These are phyloP conservation scores for Tetrapisispora fleetii DNA, from an alignment of 805 yeast genomes.

Conservation along the genomic window DNA sequence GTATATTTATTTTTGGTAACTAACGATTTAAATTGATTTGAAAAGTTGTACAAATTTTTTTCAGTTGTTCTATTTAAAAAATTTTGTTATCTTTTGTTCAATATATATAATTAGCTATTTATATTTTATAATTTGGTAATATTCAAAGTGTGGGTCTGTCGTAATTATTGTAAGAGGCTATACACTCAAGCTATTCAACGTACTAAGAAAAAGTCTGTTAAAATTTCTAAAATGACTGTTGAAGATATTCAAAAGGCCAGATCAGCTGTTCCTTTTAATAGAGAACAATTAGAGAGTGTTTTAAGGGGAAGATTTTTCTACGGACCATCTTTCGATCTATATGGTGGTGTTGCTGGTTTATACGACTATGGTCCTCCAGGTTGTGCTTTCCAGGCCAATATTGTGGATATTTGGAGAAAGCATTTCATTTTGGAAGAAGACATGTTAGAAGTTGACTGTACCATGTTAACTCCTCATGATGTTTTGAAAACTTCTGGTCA, in stretches of 20 bases:
- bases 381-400: conserved; percentile 93
- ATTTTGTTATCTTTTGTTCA: background rate
- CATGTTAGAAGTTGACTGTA: conserved; percentile 96
- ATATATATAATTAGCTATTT: background rate
- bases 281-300: conserved; percentile 84
- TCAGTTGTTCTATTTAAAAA: no score
- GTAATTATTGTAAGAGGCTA: conserved; percentile 17
- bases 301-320: conserved; percentile 92
- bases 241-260: conserved; percentile 26
- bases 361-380: conserved; percentile 99
- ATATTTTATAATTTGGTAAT: background rate
- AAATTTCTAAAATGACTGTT: conserved; percentile 24
- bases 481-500: conserved; percentile 98
- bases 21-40: background rate
- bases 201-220: conserved; percentile 19
- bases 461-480: conserved; percentile 96
- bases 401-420: conserved; percentile 93
- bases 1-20: background rate
- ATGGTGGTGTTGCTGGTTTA: conserved; percentile 97
- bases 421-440: conserved; percentile 97
- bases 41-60: no score
- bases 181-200: conserved; percentile 14
- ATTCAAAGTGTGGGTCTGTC: conserved; percentile 16
- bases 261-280: conserved; percentile 42
- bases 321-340: conserved; percentile 95